Percentiles rank a stretch among this genome's conserved stretches.
phyloP scores from a whole-genome alignment of 306 rosid species.

The Adenanthera pavonina region DNA sequence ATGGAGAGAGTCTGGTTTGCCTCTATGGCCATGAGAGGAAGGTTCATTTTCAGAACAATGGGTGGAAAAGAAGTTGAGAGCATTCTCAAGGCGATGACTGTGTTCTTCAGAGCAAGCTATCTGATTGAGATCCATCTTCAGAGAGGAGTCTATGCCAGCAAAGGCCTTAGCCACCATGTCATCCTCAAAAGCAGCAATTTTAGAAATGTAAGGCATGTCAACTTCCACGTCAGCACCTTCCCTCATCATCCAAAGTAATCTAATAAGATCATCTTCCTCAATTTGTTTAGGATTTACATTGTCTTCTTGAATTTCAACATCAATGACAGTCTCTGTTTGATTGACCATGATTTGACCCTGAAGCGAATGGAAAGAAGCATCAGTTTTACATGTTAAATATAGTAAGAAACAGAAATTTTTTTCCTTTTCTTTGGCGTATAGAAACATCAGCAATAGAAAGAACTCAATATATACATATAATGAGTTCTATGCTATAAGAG shows the following conservation, averaged over 20 bases:
- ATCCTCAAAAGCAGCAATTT: background rate
- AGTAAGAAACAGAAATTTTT: too few relatives aligned
- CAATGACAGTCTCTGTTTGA: conserved; percentile 9
- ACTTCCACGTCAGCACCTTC: background rate
- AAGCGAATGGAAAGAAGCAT: too few relatives aligned
- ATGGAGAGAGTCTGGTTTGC: background rate
- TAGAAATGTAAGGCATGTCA: background rate
- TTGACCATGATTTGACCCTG: too few relatives aligned
- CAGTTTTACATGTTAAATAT: too few relatives aligned
- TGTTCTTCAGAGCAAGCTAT: background rate
- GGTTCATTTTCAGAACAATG: background rate
- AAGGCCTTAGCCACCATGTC: background rate
- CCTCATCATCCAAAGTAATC: background rate
- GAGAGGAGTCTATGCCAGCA: background rate
- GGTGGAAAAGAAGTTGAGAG: background rate
- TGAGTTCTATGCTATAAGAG: too few relatives aligned
- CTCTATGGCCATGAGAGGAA: background rate
- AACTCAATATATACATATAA: too few relatives aligned
- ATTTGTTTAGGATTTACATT: background rate
- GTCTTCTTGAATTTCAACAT: background rate
- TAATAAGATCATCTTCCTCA: conserved; percentile 7
- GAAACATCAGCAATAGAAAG: too few relatives aligned
- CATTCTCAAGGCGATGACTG: background rate
- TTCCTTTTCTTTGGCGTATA: too few relatives aligned
- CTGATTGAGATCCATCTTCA: background rate